Evolutionary conservation across 2,329 filamentous ascomycete species (phyloP), one percentile per base, ranked within the genome.

Genomic region (Botryotinia calthae): DNA sequence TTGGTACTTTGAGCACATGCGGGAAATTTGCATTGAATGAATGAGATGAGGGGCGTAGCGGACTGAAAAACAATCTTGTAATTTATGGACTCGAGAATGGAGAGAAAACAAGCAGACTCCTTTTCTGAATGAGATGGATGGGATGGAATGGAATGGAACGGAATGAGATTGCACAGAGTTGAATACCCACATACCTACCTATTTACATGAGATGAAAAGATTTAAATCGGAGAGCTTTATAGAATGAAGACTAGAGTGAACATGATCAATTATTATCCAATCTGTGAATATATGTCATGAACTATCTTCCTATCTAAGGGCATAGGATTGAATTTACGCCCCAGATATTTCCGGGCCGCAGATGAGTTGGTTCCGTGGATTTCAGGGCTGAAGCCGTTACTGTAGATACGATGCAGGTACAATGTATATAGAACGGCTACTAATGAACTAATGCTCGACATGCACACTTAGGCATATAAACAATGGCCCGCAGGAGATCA

Each of bases 401-500:
- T 28, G 25, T 56, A 54, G 65, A 67, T 56, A 67, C 65, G n/a
- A 67, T 67, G 65, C 65, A 56, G 65, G 65, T 56, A 67, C 65
- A 25, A 25, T 56, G 34, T 67, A 56, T 34, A 18, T 66, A 54
- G 31, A 25, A 34, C 63, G 48, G 25, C 46, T 42, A 37, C 20
- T 18, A 28, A 28, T 51, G 2, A 54, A 54, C 64, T 67, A 56
- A 40, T 40, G 64, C 64, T 67, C 51, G 46, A 40, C 64, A 67
- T 54, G 37, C 31, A n/a, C 46, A 40, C 64, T 51, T 54, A 4
- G 31, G 31, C 7, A 51, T 66, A 31, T 64, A 28, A 64, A 64
- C 40, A 48, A 37, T 66, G 44, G 46, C 31, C 31, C 51, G 34
- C 63, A 65, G 22, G 63, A 42, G 37, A 63, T 63, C 63, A 37